Percentiles rank a stretch among this genome's conserved stretches.
Evolutionary conservation across 2,329 filamentous ascomycete genomes (phyloP).

Genomic region (Claviceps africana): DNA sequence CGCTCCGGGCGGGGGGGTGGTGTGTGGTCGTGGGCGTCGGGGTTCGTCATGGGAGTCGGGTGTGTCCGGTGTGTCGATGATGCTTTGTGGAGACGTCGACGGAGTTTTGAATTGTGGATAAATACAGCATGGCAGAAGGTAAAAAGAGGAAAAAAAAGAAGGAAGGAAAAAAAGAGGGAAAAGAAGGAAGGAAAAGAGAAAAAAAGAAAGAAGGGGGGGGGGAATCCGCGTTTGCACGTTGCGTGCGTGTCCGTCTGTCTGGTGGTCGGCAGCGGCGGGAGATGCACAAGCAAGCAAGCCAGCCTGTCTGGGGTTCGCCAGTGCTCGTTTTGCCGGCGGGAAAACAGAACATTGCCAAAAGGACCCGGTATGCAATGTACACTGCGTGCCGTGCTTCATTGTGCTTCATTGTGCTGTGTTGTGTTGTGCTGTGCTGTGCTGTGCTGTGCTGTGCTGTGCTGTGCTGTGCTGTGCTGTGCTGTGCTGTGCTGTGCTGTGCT

Average conservation of each 20-base stretch:
- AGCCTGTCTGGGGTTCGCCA: not conserved
- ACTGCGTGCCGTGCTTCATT: too few species aligned
- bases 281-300: not conserved
- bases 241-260: too few species aligned
- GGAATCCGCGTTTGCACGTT: not conserved
- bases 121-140: not conserved
- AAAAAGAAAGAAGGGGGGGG: not conserved
- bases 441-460: not conserved
- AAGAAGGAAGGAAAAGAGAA: not conserved
- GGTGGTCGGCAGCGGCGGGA: not conserved
- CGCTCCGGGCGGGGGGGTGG: too few species aligned
- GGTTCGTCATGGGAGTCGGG: too few species aligned
- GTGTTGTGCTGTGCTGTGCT: too few species aligned
- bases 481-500: too few species aligned
- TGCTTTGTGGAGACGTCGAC: not conserved
- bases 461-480: too few species aligned
- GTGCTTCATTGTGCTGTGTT: too few species aligned
- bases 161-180: not conserved
- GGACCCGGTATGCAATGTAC: not conserved
- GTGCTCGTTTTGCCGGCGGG: not conserved
- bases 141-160: too few species aligned
- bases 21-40: too few species aligned
- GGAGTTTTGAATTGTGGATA: slow-evolving; percentile 2
- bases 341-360: not conserved
- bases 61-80: not conserved